A percentile compares a stretch with the other conserved stretches of the same genome.
Conservation (phyloP, 1,139 yeast genomes). For the Geotrichum europaeum region DNA sequence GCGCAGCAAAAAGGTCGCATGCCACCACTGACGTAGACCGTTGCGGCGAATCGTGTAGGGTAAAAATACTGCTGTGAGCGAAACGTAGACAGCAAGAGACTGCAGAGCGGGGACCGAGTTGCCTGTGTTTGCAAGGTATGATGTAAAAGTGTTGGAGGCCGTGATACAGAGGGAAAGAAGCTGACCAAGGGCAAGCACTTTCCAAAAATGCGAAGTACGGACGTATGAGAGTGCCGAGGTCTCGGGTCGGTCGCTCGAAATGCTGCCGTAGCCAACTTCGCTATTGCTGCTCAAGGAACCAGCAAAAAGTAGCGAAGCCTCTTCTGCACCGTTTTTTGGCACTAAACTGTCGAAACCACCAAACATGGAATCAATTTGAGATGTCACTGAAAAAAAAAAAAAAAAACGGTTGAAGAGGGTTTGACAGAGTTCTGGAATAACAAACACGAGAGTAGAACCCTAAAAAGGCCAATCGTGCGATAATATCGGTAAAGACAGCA, state of each 20-base stretch:
- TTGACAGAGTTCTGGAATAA: constrained; percentile 9
- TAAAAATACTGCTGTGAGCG: constrained; percentile 36
- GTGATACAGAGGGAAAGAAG: constrained; percentile 38
- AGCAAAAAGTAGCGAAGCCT: not conserved
- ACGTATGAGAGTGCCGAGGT: constrained; percentile 31
- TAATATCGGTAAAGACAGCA: not conserved
- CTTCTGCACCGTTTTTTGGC: not conserved
- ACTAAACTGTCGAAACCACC: not conserved
- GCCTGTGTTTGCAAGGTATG: constrained; percentile 36
- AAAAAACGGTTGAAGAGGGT: not conserved
- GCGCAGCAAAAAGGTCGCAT: constrained; percentile 20
- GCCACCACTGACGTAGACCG: too few species aligned
- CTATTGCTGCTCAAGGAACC: not conserved
- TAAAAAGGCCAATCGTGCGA: constrained; percentile 20
- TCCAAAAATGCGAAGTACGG: constrained; percentile 36
- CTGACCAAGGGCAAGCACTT: constrained; percentile 40
- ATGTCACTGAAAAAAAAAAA: not conserved
- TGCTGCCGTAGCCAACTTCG: not conserved
- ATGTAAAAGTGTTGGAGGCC: constrained; percentile 41
- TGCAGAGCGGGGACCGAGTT: constrained; percentile 42
- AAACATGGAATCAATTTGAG: not conserved
- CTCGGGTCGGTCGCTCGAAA: not conserved
- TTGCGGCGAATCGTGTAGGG: constrained; percentile 34
- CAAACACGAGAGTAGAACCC: constrained; percentile 21
- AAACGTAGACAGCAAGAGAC: constrained; percentile 37